Conservation (phyloP, 352 stramenopile genomes). For the Globisporangium yorkense region DNA sequence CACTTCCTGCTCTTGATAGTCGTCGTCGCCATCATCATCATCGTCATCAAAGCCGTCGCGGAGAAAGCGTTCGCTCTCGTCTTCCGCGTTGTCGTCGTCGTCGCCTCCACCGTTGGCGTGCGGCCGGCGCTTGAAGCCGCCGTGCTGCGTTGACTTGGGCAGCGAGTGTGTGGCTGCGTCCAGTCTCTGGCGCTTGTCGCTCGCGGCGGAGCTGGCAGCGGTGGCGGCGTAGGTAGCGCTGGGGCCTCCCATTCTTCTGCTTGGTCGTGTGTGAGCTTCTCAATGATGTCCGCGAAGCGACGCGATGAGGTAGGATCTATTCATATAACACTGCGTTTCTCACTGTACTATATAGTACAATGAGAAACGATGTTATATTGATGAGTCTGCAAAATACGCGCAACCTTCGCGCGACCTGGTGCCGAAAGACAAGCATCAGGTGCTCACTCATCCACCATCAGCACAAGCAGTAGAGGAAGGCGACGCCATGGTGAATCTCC, state of each 20-base stretch:
- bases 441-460: neutral
- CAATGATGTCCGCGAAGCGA: neutral
- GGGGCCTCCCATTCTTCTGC: conserved; percentile 4
- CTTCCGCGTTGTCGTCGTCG: neutral
- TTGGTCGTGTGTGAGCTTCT: neutral
- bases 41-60: conserved; percentile 14
- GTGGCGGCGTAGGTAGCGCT: conserved; percentile 4
- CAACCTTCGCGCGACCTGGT: neutral
- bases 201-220: neutral
- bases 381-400: neutral
- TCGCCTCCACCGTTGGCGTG: neutral
- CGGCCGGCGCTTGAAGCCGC: neutral
- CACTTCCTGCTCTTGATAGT: conserved; percentile 26
- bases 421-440: conserved; percentile 6
- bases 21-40: conserved; percentile 21
- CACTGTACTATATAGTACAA: neutral
- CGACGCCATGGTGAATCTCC: conserved; percentile 41
- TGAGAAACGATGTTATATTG: neutral
- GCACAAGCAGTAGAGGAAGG: conserved; percentile 13
- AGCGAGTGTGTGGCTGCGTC: conserved; percentile 17
- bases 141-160: conserved; percentile 17
- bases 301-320: neutral
- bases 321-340: neutral
- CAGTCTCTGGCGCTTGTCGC: conserved; percentile 3
- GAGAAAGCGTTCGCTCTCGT: conserved; percentile 5